phyloP scores from a whole-genome alignment of 371 early-diverging fungal species.

The Rhizopus sp. region DNA sequence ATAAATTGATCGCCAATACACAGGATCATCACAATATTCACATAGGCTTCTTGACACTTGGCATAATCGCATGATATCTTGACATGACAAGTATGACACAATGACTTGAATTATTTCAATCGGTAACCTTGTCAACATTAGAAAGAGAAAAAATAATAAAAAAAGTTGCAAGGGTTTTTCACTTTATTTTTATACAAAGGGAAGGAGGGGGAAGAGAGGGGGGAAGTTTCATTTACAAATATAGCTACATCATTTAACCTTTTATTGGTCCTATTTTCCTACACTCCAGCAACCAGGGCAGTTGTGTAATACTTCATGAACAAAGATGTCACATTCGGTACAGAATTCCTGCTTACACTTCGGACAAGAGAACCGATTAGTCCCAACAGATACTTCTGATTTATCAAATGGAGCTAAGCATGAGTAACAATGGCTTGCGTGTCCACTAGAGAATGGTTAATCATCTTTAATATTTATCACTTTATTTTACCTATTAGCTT shows the following conservation, averaged over 20 bases:
- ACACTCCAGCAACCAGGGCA: slow-evolving; percentile 85
- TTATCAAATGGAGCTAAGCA: slow-evolving; percentile 46
- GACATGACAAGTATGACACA: slow-evolving; percentile 14
- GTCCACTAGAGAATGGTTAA: slow-evolving; percentile 14
- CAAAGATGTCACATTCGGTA: slow-evolving; percentile 90
- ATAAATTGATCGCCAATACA: slow-evolving; percentile 14
- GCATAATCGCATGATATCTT: slow-evolving; percentile 19
- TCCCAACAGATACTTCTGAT: slow-evolving; percentile 25
- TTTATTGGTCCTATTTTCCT: slow-evolving; percentile 17
- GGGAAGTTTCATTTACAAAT: slow-evolving; percentile 1
- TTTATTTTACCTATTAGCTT: slow-evolving; percentile 29
- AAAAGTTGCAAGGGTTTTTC: background rate
- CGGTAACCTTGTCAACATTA: slow-evolving; percentile 16
- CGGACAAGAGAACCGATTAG: slow-evolving; percentile 69
- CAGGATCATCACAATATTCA: slow-evolving; percentile 19
- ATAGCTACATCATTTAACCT: background rate
- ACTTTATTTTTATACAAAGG: background rate
- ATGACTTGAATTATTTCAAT: slow-evolving; percentile 22
- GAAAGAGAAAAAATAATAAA: slow-evolving; percentile 7
- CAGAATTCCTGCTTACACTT: slow-evolving; percentile 84
- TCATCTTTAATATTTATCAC: background rate
- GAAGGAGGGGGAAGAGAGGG: background rate
- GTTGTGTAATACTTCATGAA: slow-evolving; percentile 92
- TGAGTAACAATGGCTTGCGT: slow-evolving; percentile 43
- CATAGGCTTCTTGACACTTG: slow-evolving; percentile 16